Evolutionary conservation across 768 basidiomycete species (phyloP).

Genomic region (Hemileccinum rubropunctum): DNA sequence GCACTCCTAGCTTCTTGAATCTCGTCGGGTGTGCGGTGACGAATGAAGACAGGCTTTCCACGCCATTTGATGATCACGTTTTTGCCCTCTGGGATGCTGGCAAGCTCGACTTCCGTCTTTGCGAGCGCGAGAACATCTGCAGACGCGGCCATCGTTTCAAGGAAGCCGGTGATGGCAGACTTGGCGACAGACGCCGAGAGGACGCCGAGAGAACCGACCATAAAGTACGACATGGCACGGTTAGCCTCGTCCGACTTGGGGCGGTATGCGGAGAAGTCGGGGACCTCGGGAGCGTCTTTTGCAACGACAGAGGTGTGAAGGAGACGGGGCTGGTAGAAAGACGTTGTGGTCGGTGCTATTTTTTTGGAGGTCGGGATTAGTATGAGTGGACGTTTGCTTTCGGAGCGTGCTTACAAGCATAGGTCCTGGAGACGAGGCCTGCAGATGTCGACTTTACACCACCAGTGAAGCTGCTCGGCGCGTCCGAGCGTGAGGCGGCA

Average conservation of each 20-base stretch:
- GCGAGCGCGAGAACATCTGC: slow-evolving; percentile 97
- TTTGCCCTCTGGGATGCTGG: slow-evolving; percentile 92
- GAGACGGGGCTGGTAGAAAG: slow-evolving; percentile 61
- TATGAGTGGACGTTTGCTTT: slow-evolving; percentile 4
- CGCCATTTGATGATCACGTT: slow-evolving; percentile 99
- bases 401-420: slow-evolving; percentile 48
- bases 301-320: slow-evolving; percentile 72
- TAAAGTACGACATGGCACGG: slow-evolving; percentile 83
- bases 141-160: slow-evolving; percentile 94
- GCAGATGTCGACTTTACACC: slow-evolving; percentile 44
- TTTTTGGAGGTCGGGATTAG: slow-evolving; percentile 16
- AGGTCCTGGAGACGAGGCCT: slow-evolving; percentile 65
- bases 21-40: slow-evolving; percentile 89
- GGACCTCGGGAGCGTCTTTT: slow-evolving; percentile 77
- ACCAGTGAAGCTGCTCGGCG: slow-evolving; percentile 62
- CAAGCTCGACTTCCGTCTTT: slow-evolving; percentile 94
- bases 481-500: slow-evolving; percentile 56
- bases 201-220: slow-evolving; percentile 89
- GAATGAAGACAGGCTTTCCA: slow-evolving; percentile 99
- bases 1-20: slow-evolving; percentile 86
- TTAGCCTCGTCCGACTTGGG: slow-evolving; percentile 60
- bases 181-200: slow-evolving; percentile 94
- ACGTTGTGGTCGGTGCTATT: slow-evolving; percentile 49
- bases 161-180: slow-evolving; percentile 89
- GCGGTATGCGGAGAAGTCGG: slow-evolving; percentile 85